Conservation (phyloP, 208 protist genomes). For the Novymonas esmeraldas region DNA sequence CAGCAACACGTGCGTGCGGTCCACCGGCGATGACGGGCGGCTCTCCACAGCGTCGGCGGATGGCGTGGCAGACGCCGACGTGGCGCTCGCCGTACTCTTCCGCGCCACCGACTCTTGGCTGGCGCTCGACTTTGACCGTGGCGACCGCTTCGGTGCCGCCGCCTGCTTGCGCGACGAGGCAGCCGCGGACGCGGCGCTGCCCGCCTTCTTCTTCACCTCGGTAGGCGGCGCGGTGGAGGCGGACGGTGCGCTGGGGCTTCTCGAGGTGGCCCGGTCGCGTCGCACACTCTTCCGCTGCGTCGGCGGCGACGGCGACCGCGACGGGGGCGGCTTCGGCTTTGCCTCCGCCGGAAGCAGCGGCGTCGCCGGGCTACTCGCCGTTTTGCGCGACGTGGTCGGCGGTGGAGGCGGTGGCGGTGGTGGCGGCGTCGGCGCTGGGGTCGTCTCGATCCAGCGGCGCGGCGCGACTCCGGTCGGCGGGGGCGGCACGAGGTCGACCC, state of each 20-base stretch:
- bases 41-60: too few relatives aligned
- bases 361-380: too few relatives aligned
- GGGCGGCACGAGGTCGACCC: neutral
- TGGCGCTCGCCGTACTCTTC: neutral
- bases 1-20: neutral
- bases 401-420: too few relatives aligned
- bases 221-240: neutral
- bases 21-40: neutral
- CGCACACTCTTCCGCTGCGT: neutral
- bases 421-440: neutral
- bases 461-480: neutral
- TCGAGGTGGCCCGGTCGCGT: neutral
- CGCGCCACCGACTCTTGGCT: constrained; percentile 1
- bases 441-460: constrained; percentile 2
- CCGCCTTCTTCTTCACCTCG: neutral
- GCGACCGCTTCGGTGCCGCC: neutral
- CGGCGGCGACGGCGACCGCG: neutral
- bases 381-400: too few relatives aligned
- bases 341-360: too few relatives aligned
- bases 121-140: neutral
- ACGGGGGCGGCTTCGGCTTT: too few relatives aligned
- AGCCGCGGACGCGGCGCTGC: neutral
- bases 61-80: neutral
- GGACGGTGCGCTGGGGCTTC: neutral
- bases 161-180: too few relatives aligned